These are phyloP conservation scores for Diaporthe vaccinii DNA, from an alignment of 2,329 filamentous ascomycete species.

Conservation along the genomic window DNA sequence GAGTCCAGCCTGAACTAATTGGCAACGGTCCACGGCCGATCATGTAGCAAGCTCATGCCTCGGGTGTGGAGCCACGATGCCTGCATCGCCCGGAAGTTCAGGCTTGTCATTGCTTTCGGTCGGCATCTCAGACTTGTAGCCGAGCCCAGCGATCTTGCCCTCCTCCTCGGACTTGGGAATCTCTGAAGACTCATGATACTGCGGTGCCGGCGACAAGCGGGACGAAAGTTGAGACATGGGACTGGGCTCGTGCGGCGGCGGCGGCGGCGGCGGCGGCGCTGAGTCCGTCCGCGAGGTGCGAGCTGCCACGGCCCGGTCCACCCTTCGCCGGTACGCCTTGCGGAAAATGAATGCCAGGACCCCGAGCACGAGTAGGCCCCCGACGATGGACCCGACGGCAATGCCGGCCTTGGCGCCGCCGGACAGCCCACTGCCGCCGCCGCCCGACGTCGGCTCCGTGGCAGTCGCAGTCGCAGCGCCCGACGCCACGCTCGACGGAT, in stretches of 20 bases:
- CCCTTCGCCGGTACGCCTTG: constrained; percentile 7
- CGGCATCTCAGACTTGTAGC: constrained; percentile 27
- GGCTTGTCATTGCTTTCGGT: constrained; percentile 1
- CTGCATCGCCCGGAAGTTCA: constrained; percentile 12
- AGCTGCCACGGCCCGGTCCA: constrained; percentile 16
- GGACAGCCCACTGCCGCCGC: background rate
- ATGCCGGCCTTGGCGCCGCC: constrained; percentile 16
- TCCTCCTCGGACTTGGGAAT: constrained; percentile 15
- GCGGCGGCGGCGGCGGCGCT: background rate
- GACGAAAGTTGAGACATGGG: constrained; percentile 4
- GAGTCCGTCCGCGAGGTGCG: background rate
- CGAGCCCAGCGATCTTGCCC: constrained; percentile 9
- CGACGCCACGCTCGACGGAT: background rate
- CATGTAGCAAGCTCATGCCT: constrained; percentile 4
- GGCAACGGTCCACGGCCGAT: background rate
- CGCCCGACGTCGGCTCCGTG: background rate
- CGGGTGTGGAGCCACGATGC: background rate
- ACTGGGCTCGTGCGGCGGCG: constrained; percentile 10
- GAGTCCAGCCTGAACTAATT: background rate
- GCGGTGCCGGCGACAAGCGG: background rate
- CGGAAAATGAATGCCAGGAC: background rate
- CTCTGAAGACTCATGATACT: background rate
- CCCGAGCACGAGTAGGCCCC: constrained; percentile 11
- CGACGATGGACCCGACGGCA: constrained; percentile 24
- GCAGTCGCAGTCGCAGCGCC: constrained; percentile 17